Percentiles rank a stretch among this genome's conserved stretches.
Evolutionary conservation across 345 rosid species (phyloP).

Genomic region (Ricinus communis): DNA sequence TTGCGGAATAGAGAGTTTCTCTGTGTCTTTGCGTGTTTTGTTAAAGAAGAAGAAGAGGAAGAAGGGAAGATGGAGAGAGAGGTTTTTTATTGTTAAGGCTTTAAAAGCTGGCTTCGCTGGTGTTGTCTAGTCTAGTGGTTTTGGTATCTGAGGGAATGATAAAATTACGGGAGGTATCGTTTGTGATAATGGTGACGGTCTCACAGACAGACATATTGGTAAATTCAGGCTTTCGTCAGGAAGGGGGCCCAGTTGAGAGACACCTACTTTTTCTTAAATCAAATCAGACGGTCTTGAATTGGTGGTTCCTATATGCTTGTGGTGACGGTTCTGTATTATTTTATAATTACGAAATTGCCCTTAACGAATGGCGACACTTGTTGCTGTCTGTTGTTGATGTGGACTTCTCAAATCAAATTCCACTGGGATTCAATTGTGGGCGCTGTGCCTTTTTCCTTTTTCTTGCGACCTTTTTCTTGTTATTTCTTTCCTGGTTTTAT

Average conservation of each 20-base stretch:
- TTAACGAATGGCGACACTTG: no score
- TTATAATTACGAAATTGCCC: background rate
- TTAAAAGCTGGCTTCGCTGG: slow-evolving; percentile 1
- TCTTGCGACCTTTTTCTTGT: no score
- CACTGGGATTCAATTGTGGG: no score
- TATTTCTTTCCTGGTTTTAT: no score
- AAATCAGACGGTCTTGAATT: slow-evolving; percentile 24
- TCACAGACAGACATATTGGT: slow-evolving; percentile 1
- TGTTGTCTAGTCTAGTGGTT: slow-evolving; percentile 12
- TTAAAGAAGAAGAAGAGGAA: background rate
- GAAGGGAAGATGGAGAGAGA: background rate
- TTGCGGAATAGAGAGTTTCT: background rate
- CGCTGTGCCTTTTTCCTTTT: no score
- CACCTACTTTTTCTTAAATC: background rate
- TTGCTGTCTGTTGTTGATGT: no score
- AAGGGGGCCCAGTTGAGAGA: background rate
- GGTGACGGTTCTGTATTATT: slow-evolving; percentile 11
- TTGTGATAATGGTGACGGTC: background rate
- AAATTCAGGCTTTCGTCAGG: slow-evolving; percentile 6
- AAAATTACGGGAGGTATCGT: slow-evolving; percentile 14
- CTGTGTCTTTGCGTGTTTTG: background rate
- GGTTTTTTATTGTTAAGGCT: slow-evolving; percentile 14
- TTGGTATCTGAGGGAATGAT: slow-evolving; percentile 30
- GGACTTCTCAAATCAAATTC: no score
- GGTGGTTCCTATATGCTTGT: background rate